phyloP scores from a whole-genome alignment of 2,329 filamentous ascomycete species.

The Colletotrichum australisinense region DNA sequence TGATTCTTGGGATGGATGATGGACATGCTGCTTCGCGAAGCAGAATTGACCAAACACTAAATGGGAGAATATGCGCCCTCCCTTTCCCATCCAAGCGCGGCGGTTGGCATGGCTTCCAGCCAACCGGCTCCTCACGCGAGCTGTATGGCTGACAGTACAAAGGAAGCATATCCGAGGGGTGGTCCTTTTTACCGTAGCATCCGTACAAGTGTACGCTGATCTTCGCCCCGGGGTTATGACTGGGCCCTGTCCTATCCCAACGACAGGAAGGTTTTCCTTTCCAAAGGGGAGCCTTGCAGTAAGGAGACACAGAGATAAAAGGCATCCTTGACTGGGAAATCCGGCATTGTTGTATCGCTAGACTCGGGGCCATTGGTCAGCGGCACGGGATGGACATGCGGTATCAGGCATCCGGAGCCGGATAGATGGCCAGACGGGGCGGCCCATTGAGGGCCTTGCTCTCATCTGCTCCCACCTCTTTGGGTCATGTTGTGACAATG shows the following conservation, averaged over 20 bases:
- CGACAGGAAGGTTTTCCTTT: background rate
- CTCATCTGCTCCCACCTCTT: background rate
- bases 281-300: background rate
- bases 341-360: background rate
- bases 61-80: background rate
- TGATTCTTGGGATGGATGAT: background rate
- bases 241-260: background rate
- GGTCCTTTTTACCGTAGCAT: background rate
- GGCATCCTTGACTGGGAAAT: constrained; percentile 6
- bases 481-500: background rate
- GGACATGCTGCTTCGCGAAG: background rate
- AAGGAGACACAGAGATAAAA: background rate
- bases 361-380: background rate
- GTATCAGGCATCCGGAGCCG: constrained; percentile 2
- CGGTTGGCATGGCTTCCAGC: background rate
- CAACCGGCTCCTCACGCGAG: constrained; percentile 23
- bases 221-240: background rate
- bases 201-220: background rate
- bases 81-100: background rate
- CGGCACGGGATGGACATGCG: constrained; percentile 2
- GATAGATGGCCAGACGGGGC: constrained; percentile 11
- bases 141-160: constrained; percentile 7
- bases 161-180: constrained; percentile 21
- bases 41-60: background rate
- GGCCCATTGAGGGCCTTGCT: background rate